These are phyloP conservation scores for Ceratocystis colombiana DNA, from an alignment of 2,329 filamentous ascomycete genomes.

Conservation along the genomic window DNA sequence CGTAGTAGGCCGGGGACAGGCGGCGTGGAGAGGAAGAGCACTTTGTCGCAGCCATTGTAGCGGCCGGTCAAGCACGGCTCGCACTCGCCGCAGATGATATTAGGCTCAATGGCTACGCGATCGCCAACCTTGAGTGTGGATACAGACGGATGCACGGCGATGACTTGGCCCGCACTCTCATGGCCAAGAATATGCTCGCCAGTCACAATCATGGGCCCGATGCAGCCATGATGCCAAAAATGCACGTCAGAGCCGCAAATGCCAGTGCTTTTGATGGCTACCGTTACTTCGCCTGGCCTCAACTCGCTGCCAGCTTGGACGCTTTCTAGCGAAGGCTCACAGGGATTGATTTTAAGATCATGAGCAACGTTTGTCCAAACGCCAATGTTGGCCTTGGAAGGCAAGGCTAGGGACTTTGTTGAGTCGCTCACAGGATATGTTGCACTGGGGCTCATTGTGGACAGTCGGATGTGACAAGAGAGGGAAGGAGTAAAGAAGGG, in stretches of 20 bases:
- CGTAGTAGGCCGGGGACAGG: conserved; percentile 78
- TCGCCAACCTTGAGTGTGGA: conserved; percentile 71
- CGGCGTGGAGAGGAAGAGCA: conserved; percentile 82
- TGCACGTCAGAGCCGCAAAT: conserved; percentile 97
- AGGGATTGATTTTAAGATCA: conserved; percentile 77
- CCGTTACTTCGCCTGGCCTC: conserved; percentile 71
- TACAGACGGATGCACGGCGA: conserved; percentile 74
- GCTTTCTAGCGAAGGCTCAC: conserved; percentile 64
- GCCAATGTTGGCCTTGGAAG: conserved; percentile 75
- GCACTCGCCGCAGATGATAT: conserved; percentile 83
- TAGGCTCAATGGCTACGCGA: conserved; percentile 86
- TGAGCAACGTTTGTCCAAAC: conserved; percentile 92
- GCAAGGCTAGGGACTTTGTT: conserved; percentile 7
- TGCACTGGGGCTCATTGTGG: conserved; percentile 33
- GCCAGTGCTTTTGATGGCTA: conserved; percentile 86
- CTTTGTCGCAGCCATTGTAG: conserved; percentile 87
- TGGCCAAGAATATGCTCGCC: conserved; percentile 88
- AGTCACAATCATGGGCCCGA: conserved; percentile 88
- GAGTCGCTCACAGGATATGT: conserved; percentile 25
- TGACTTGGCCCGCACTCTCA: conserved; percentile 76
- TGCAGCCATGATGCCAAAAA: conserved; percentile 93
- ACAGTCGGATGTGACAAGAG: neutral
- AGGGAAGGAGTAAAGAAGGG: neutral
- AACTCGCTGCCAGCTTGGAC: conserved; percentile 58
- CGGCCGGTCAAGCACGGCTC: conserved; percentile 83